Percentiles rank a stretch among this genome's conserved stretches.
phyloP scores from a whole-genome alignment of 192 early-diverging fungal species.

The Podila clonocystis region DNA sequence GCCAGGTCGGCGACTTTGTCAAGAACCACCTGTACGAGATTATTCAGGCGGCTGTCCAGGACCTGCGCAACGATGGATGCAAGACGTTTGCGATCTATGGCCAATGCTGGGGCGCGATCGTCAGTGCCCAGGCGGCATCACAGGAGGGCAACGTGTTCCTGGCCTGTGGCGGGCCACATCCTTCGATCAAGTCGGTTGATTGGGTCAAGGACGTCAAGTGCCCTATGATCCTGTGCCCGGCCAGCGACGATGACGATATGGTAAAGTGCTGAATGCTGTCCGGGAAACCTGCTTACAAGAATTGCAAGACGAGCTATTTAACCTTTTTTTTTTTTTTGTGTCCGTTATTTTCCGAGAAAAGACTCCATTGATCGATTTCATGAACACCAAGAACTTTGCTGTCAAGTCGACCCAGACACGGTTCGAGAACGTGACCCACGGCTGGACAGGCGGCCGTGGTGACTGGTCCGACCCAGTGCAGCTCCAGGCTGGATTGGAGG shows the following conservation, averaged over 20 bases:
- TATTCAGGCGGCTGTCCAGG: constrained; percentile 15
- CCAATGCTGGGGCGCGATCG: constrained; percentile 76
- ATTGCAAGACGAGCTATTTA: not conserved
- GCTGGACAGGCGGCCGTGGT: constrained; percentile 27
- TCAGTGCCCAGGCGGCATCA: constrained; percentile 58
- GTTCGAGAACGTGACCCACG: constrained; percentile 25
- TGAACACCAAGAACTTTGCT: constrained; percentile 32
- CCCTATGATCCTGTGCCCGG: constrained; percentile 67
- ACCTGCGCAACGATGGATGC: constrained; percentile 55
- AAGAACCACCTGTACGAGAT: constrained; percentile 5
- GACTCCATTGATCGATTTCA: constrained; percentile 13
- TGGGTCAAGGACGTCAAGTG: constrained; percentile 61
- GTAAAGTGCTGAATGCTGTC: constrained; percentile 2
- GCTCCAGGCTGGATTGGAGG: constrained; percentile 24
- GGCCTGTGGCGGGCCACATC: constrained; percentile 71
- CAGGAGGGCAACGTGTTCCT: constrained; percentile 51
- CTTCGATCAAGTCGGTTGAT: constrained; percentile 57
- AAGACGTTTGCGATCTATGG: constrained; percentile 63
- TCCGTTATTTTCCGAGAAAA: not conserved
- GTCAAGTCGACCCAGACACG: constrained; percentile 25
- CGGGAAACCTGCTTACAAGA: not conserved
- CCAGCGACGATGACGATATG: constrained; percentile 70
- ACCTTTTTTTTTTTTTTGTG: not conserved
- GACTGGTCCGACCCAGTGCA: constrained; percentile 25
- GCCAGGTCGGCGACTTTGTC: constrained; percentile 8